Evolutionary conservation across 495 filamentous ascomycete species (phyloP), one percentile per base, ranked within the genome.

Genomic region (Neurospora sp.): DNA sequence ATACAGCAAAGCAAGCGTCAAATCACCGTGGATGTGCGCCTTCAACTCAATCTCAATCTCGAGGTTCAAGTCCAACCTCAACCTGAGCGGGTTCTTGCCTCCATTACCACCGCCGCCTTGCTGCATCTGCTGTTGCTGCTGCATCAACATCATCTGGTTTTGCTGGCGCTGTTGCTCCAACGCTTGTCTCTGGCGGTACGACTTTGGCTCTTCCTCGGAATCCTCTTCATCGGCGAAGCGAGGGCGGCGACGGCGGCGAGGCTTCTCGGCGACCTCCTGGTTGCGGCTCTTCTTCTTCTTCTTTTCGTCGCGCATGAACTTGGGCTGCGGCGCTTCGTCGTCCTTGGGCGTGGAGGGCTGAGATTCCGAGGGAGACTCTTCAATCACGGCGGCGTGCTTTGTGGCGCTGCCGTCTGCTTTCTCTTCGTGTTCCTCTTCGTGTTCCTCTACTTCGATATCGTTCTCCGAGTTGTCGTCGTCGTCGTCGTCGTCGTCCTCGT

Each of bases 21-120:
- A 84, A 85, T 97, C 94, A 81, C 94, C 93, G 78, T 95, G 92
- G 79, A 97, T 96, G 84, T 93, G 92, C 23, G 94, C 94, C 88
- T 96, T 96, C 1, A 97, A 84, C 79, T 94, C 90, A 40, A 97
- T 90, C 85, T 96, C 92, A 76, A 97, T 89, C 79, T 97, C 94
- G 69, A 97, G 83, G 82, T 97, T 96, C 70, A 97, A 79, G 79
- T 97, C 93, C 72, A 97, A 81, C 71, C 94, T 81, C 83, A 97
- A 76, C 76, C 89, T 86, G 74, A 97, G 82, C 80, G 94, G 91
- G 80, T 95, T 91, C 76, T 90, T 89, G 69, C 85, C 87, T 35
- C 86, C 87, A 11, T 81, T 83, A 6, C 75, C 80, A 6, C 82
- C 85, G 5, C 82, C 81, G n/a, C 71, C 23, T 39, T 70, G 39